A percentile compares a stretch with the other conserved stretches of the same genome.
These are phyloP conservation scores for Rutstroemia sp. DNA, from an alignment of 2,329 filamentous ascomycete species.

Conservation along the genomic window DNA sequence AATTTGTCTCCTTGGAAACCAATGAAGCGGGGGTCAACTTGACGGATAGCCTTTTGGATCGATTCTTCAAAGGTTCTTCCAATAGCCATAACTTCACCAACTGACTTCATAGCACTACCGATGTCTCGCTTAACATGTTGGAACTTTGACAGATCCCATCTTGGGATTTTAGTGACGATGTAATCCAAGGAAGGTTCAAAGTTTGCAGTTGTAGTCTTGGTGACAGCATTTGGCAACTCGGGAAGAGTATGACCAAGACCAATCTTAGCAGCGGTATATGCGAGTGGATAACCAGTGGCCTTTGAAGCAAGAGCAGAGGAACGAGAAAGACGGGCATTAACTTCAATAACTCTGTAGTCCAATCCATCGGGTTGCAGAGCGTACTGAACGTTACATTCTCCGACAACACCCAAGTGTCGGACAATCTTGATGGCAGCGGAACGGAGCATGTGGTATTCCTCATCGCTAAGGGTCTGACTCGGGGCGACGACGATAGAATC, in stretches of 20 bases:
- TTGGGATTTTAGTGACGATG: slow-evolving; percentile 96
- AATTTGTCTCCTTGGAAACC: slow-evolving; percentile 96
- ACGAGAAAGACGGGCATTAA: slow-evolving; percentile 95
- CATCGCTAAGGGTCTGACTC: slow-evolving; percentile 92
- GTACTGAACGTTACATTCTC: slow-evolving; percentile 98
- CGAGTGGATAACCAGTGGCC: slow-evolving; percentile 93
- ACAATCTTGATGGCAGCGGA: slow-evolving; percentile 98
- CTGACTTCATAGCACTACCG: slow-evolving; percentile 97
- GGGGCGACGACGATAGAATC: slow-evolving; percentile 98
- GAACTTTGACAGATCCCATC: slow-evolving; percentile 98
- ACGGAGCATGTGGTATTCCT: slow-evolving; percentile 99
- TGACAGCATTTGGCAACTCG: slow-evolving; percentile 94
- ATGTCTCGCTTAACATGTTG: slow-evolving; percentile 98
- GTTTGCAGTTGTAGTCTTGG: slow-evolving; percentile 97
- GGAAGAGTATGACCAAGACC: slow-evolving; percentile 92
- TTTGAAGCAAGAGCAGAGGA: slow-evolving; percentile 97
- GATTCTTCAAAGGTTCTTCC: slow-evolving; percentile 97
- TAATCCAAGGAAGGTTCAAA: slow-evolving; percentile 98
- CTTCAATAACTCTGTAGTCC: slow-evolving; percentile 97
- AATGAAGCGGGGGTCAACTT: slow-evolving; percentile 86
- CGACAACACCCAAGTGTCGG: slow-evolving; percentile 90
- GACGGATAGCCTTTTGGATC: slow-evolving; percentile 96
- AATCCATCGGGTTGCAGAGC: slow-evolving; percentile 92
- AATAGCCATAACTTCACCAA: slow-evolving; percentile 99
- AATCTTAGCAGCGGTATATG: slow-evolving; percentile 97